These are phyloP conservation scores for Solanum hybrid DNA, from an alignment of 305 asterid genomes.

Conservation along the genomic window DNA sequence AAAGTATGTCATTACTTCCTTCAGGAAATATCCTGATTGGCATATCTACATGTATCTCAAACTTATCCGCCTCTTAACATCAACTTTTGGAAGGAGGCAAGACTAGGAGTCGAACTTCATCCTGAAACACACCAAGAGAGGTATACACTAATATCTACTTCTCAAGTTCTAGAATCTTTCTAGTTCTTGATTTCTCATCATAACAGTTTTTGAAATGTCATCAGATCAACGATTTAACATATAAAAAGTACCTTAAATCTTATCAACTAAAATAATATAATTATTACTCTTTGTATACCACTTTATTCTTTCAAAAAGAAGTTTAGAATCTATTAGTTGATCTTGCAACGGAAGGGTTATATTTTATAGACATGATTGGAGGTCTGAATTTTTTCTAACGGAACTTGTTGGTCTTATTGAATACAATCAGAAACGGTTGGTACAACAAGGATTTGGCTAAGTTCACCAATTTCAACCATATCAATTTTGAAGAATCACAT, in stretches of 20 bases:
- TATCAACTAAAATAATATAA: not conserved
- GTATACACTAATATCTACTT: not conserved
- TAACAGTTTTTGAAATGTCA: not conserved
- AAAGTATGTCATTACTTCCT: no score
- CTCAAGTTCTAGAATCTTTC: not conserved
- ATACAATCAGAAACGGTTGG: not conserved
- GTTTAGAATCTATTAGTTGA: not conserved
- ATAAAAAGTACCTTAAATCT: not conserved
- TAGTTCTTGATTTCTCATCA: constrained; percentile 1
- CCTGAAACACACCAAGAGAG: not conserved
- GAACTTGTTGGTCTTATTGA: not conserved
- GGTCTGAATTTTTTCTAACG: not conserved
- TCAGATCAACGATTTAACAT: not conserved
- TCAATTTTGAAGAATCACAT: not conserved
- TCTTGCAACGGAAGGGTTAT: not conserved
- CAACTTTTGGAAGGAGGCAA: not conserved
- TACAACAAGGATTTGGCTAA: not conserved
- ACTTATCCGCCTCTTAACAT: not conserved
- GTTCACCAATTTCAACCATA: not conserved
- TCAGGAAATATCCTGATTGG: not conserved
- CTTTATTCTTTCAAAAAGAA: not conserved
- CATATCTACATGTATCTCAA: not conserved
- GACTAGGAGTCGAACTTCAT: not conserved
- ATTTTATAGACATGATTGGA: not conserved
- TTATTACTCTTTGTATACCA: not conserved